Conservation (phyloP, 2,329 filamentous ascomycete species). For the Ascochyta rabiei region DNA sequence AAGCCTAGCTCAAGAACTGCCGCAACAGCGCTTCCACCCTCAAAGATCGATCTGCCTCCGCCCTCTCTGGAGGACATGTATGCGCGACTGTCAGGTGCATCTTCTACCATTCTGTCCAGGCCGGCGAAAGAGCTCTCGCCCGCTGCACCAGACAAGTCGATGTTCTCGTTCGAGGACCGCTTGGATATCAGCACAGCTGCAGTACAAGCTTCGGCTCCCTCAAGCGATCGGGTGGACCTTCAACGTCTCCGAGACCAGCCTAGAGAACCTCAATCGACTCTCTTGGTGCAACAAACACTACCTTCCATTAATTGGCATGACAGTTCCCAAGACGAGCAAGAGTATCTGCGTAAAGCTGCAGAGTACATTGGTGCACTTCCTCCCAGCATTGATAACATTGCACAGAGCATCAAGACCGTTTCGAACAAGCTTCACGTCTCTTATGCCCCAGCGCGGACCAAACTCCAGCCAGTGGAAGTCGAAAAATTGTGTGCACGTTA, state of each 20-base stretch:
- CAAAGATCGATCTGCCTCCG: conserved; percentile 4
- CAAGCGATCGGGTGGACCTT: no score
- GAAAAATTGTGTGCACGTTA: conserved; percentile 26
- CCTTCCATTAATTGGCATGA: not conserved
- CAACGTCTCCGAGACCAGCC: not conserved
- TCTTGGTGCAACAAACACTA: not conserved
- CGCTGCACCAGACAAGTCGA: conserved; percentile 1
- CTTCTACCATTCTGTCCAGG: not conserved
- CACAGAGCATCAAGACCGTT: conserved; percentile 23
- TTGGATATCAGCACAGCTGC: not conserved
- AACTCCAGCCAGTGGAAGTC: conserved; percentile 7
- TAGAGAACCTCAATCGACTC: not conserved
- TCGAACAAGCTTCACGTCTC: conserved; percentile 24
- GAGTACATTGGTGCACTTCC: conserved; percentile 25
- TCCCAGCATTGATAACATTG: not conserved
- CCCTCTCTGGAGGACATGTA: conserved; percentile 27
- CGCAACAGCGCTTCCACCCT: not conserved
- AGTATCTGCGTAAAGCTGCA: conserved; percentile 26
- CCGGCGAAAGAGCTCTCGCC: not conserved
- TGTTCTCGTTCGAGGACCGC: conserved; percentile 12
- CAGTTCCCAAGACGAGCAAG: not conserved
- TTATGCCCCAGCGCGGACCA: conserved; percentile 6
- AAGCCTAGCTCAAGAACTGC: not conserved
- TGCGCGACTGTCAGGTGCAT: conserved; percentile 21
- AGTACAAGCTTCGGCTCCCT: not conserved